Percentiles rank a stretch among this genome's conserved stretches.
phyloP scores from a whole-genome alignment of 1,284 basidiomycete species.

The Melampsora larici-populina region DNA sequence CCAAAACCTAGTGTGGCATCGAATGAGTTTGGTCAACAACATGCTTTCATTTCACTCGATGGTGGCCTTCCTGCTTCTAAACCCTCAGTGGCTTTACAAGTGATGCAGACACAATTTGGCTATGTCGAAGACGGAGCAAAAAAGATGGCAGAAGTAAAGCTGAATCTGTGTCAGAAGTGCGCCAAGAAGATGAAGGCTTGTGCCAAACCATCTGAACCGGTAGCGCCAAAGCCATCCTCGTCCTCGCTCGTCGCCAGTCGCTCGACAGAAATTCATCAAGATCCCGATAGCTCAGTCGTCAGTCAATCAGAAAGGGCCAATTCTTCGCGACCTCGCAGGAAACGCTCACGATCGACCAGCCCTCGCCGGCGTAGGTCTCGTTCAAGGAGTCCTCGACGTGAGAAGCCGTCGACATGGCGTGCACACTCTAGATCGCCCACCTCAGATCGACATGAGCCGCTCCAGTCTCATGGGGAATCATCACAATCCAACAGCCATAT shows the following conservation, averaged over 20 bases:
- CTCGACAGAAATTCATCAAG: neutral
- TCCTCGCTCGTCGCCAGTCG: neutral
- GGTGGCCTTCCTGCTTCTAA: neutral
- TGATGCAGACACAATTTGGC: conserved; percentile 28
- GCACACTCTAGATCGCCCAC: neutral
- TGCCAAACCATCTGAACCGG: neutral
- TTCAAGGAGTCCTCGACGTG: neutral
- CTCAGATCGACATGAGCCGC: neutral
- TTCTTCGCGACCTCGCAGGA: neutral
- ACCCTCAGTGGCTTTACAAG: neutral
- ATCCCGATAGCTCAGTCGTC: neutral
- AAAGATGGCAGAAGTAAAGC: conserved; percentile 38
- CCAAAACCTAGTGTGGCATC: neutral
- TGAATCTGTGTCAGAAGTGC: conserved; percentile 34
- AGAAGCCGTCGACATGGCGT: neutral
- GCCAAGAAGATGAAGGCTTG: conserved; percentile 30
- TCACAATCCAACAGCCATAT: neutral
- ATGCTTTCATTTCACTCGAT: conserved; percentile 31
- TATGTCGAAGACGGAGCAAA: conserved; percentile 31
- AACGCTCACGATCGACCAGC: neutral
- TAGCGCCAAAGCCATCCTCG: neutral
- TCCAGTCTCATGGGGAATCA: neutral
- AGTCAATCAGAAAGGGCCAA: neutral
- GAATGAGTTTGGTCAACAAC: conserved; percentile 21
- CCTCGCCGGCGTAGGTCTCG: neutral